Conservation (phyloP, 2,329 filamentous ascomycete genomes). For the Sporothrix dimorphospora region DNA sequence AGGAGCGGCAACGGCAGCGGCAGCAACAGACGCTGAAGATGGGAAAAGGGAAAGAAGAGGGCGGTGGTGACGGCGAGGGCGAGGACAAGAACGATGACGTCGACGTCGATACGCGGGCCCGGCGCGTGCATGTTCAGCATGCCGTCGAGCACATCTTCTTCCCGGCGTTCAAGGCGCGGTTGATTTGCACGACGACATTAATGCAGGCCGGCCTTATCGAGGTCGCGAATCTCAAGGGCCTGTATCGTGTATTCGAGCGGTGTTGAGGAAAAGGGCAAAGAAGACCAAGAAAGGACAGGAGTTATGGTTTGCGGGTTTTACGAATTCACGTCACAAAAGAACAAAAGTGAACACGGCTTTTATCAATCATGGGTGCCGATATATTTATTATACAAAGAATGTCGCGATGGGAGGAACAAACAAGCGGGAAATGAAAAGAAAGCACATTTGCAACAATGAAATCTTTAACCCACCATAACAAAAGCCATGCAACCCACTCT, state of each 20-base stretch:
- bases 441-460: slow-evolving; percentile 7
- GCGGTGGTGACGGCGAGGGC: slow-evolving; percentile 33
- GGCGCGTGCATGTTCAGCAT: slow-evolving; percentile 70
- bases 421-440: slow-evolving; percentile 7
- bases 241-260: slow-evolving; percentile 94
- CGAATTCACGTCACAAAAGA: not conserved
- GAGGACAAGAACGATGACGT: slow-evolving; percentile 38
- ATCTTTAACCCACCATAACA: not conserved
- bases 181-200: slow-evolving; percentile 80
- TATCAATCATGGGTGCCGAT: not conserved
- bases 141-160: slow-evolving; percentile 87
- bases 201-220: slow-evolving; percentile 78
- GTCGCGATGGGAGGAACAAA: slow-evolving; percentile 28
- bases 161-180: slow-evolving; percentile 78
- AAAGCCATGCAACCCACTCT: slow-evolving; percentile 5
- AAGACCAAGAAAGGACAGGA: not conserved
- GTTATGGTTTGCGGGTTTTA: not conserved
- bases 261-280: slow-evolving; percentile 57
- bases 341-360: not conserved
- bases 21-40: slow-evolving; percentile 36
- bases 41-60: slow-evolving; percentile 22
- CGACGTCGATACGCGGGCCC: slow-evolving; percentile 54
- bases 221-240: slow-evolving; percentile 85
- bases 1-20: slow-evolving; percentile 30
- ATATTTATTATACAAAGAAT: slow-evolving; percentile 33